These are phyloP conservation scores for Hymenoscyphus occultus DNA, from an alignment of 2,329 filamentous ascomycete species.

Conservation along the genomic window DNA sequence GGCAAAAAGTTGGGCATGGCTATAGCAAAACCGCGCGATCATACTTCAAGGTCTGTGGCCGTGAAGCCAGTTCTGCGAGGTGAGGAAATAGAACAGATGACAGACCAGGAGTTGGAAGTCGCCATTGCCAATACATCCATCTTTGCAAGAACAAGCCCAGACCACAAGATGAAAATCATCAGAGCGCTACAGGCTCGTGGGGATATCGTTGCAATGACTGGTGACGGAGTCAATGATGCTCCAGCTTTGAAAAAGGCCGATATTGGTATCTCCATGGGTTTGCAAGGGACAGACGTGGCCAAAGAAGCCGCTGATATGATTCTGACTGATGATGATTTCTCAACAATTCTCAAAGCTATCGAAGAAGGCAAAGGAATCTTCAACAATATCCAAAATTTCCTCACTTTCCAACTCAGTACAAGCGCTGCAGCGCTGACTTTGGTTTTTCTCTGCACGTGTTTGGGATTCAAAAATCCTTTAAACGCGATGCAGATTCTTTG, in stretches of 20 bases:
- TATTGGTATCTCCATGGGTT: conserved; percentile 96
- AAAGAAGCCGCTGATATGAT: conserved; percentile 97
- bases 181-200: conserved; percentile 85
- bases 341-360: conserved; percentile 88
- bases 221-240: conserved; percentile 96
- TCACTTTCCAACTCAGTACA: conserved; percentile 97
- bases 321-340: conserved; percentile 83
- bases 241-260: conserved; percentile 95
- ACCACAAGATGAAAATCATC: conserved; percentile 98
- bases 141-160: conserved; percentile 92
- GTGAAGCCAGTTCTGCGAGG: conserved; percentile 75
- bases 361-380: conserved; percentile 99
- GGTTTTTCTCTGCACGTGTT: conserved; percentile 85
- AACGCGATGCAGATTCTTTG: conserved; percentile 99
- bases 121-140: conserved; percentile 88
- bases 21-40: conserved; percentile 55
- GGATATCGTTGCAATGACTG: conserved; percentile 98
- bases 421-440: conserved; percentile 89
- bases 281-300: conserved; percentile 91
- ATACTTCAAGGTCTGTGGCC: conserved; percentile 53
- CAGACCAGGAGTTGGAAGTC: conserved; percentile 75
- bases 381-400: conserved; percentile 99
- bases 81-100: conserved; percentile 92
- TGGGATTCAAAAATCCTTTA: conserved; percentile 91
- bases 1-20: conserved; percentile 94